phyloP scores from a whole-genome alignment of 441 rosid genomes.

The Hypseocharis bilobata region DNA sequence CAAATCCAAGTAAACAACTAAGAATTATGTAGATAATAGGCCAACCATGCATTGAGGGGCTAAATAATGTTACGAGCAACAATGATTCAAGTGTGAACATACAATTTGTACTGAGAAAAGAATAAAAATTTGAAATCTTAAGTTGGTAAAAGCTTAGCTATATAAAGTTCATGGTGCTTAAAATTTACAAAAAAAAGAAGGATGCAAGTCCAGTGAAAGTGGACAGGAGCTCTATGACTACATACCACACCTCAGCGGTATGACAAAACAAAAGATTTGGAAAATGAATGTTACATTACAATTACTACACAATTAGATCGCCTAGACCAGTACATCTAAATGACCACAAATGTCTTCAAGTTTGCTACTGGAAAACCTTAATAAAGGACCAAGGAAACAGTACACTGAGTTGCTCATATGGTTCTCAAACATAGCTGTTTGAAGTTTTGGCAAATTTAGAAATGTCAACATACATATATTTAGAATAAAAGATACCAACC shows the following conservation, averaged over 20 bases:
- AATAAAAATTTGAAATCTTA: neutral
- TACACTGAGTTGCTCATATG: neutral
- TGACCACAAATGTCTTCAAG: neutral
- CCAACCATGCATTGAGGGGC: neutral
- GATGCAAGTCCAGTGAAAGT: neutral
- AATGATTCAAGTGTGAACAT: neutral
- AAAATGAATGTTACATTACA: no score
- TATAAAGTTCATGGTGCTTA: neutral
- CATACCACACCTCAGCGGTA: neutral
- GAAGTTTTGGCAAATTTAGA: neutral
- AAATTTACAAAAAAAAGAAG: neutral
- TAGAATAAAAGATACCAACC: neutral
- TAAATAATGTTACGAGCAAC: slow-evolving; percentile 1
- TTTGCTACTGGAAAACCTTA: neutral
- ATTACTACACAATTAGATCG: neutral
- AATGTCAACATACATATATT: neutral
- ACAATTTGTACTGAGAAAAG: neutral
- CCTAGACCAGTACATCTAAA: neutral
- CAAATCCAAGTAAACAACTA: neutral
- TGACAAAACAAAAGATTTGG: slow-evolving; percentile 1
- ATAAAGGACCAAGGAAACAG: neutral
- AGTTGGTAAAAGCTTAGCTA: neutral
- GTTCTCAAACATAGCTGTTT: neutral
- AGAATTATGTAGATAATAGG: neutral
- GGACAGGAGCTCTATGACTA: neutral